Evolutionary conservation across 202 grass and related monocot species (phyloP), one percentile per base, ranked within the genome.

Genomic region (Panicum hallii): DNA sequence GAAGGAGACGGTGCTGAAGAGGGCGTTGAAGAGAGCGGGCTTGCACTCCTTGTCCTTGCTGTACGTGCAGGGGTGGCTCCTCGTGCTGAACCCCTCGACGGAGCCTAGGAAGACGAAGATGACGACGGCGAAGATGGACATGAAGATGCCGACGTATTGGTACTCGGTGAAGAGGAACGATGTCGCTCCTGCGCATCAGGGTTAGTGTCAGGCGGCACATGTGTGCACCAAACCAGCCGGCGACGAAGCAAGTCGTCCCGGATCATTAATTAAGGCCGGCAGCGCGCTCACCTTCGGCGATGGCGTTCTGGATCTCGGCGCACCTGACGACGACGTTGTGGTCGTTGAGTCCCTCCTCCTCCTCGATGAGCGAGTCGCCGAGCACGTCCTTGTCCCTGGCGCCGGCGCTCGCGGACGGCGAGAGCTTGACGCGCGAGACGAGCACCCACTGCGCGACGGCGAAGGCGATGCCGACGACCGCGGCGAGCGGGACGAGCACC

Each of bases 101-200:
- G 92, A 92, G 80, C 92, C 92, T 12, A 94, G 89, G 77, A 94
- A 94, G 72, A 92, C 63, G 84, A 94, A 94, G 55, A 94, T 92
- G 66, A 92, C 82, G 56, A 86, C 73, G 34, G 92, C 89, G 72
- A 94, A 94, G 77, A 85, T 80, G 3, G 82, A 86, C 92, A 94
- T 94, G 89, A 94, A 94, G 30, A 75, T n/a, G 65, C 92, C 85
- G 1, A 94, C 89, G 72, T 94, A 94, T 71, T 85, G 89, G 43
- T 94, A 94, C 61, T 90, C 90, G 0, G 89, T 88, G 70, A 92
- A 88, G 43, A 94, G 87, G 56, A 94, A 94, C 3, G 92, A 94
- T 11, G 90, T 92, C 12, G 92, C 92, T 48, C 92, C 36, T 38
- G 36, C 36, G 36, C 3, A 38, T 4, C 36, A 38, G 36, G 3